Base-by-base conservation (phyloP, 805 yeast genomes). In the Saccharomycopsis selenospora region DNA sequence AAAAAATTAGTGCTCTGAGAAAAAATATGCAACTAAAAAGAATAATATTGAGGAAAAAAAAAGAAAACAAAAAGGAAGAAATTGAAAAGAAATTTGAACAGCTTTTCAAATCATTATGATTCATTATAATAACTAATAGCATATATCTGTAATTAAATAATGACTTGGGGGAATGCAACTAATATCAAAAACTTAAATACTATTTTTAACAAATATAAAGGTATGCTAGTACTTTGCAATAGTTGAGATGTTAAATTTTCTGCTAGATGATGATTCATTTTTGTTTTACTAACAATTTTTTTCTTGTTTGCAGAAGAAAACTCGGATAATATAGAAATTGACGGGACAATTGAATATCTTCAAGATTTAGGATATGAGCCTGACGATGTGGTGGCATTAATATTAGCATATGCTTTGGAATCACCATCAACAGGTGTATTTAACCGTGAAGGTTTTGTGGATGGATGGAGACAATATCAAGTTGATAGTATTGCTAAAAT, bases 301-400 rank as follows among this genome's bases (percentile, higher is more conserved):
- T n/a, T n/a, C n/a, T n/a, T n/a, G n/a, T n/a, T n/a, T n/a, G n/a
- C 23, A 30, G 41, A 33, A 10, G 27, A 22, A 7, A 11, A 10
- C 6, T 20, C 49, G 1, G 64, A 60, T 1, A 62, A 66, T 10
- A 85, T 89, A 33, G 91, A 80, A 23, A 70, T 85, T 7, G 93
- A 87, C 50, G 96, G 96, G 0, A 83, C 96, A 0, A 62, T 90
- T 7, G 55, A 60, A 36, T 86, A 81, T 57, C 66, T 91, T 20
- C 71, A 70, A 13, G 95, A 82, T 56, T 65, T 91, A 42, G 80
- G 76, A 0, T 70, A 82, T 33, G 78, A 78, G 11, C 82, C 89
- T 0, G 98, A 91, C 56, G 89, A 90, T 59, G 70, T 78, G 6
- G 74, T 70, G 4, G 82, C 87, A 2, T 68, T 91, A 40, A 79